Base-by-base conservation (phyloP, 768 basidiomycete genomes). In the Brasilioporus rufonigricans region DNA sequence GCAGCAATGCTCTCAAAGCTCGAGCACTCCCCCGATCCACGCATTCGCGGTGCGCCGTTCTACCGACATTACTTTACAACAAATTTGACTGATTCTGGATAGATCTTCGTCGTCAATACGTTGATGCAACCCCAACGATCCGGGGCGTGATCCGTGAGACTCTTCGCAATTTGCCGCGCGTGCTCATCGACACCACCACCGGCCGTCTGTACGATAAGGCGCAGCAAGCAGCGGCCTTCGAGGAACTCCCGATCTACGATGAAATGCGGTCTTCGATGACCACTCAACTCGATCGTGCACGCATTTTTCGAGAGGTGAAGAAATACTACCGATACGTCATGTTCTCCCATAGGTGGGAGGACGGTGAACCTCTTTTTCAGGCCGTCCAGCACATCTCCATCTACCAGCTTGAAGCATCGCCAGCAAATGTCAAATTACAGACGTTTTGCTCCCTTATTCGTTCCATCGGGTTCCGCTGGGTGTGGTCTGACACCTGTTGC, bases 401-500 rank as follows among this genome's bases (percentile, higher is more conserved):
- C n/a, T 46, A 48, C 18, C 26, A 55, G 3, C 51, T 64, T 4
- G 18, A 36, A 4, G 1, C 32, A 35, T 51, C 62, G 4, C 10
- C 23, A 0, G 29, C 44, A 4, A 45, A 55, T 13, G 16, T 7
- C 50, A 64, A 64, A 24, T 19, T 64, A 16, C 35, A 41, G 21
- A 33, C 2, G 1, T 57, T 63, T 18, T 63, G 58, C 16, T 4
- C 7, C 0, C 44, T 60, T 6, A 33, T 7, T 0, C 41, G 48
- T 3, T 44, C 50, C 19, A 36, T 56, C 18, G 52, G 55, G 0
- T 63, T 57, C 19, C 24, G 4, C 12, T 63, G 61, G 62, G 61
- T 48, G 23, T 63, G 62, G 61, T 33, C 38, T 0, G 61, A 63
- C 19, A 63, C 61, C 9, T 41, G 40, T 13, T 41, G 40, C 23